Evolutionary conservation across 192 early-diverging fungal genomes (phyloP).

Genomic region (Gaertneriomyces sp.): DNA sequence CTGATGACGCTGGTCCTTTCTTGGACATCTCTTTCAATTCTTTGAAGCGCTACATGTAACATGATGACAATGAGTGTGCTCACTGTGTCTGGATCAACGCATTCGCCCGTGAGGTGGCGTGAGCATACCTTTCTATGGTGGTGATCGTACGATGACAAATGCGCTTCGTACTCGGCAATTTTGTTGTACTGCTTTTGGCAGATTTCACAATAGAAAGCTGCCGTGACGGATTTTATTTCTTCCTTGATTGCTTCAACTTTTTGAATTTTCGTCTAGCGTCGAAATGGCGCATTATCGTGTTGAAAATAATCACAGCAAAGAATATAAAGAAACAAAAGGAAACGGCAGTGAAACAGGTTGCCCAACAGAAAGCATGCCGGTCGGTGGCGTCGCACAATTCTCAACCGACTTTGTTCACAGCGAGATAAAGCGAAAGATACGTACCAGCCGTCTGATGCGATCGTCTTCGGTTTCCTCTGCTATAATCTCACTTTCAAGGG

Average conservation of each 20-base stretch:
- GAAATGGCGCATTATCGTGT: too few species aligned
- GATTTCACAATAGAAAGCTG: constrained; percentile 71
- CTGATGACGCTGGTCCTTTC: constrained; percentile 15
- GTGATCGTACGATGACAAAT: constrained; percentile 75
- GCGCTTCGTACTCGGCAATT: constrained; percentile 71
- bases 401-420: too few species aligned
- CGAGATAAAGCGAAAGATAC: too few species aligned
- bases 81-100: not conserved
- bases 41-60: constrained; percentile 57
- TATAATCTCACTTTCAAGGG: constrained; percentile 63
- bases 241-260: constrained; percentile 50
- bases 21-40: constrained; percentile 67
- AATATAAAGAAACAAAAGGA: not conserved
- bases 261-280: constrained; percentile 41
- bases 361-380: too few species aligned
- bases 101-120: not conserved
- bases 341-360: not conserved
- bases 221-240: constrained; percentile 52
- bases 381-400: too few species aligned
- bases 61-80: not conserved
- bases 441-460: not conserved
- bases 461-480: constrained; percentile 63
- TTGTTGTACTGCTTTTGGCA: constrained; percentile 80
- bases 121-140: constrained; percentile 64
- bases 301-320: too few species aligned